phyloP scores from a whole-genome alignment of 2,329 filamentous ascomycete genomes.

The Alternaria gansuensis region DNA sequence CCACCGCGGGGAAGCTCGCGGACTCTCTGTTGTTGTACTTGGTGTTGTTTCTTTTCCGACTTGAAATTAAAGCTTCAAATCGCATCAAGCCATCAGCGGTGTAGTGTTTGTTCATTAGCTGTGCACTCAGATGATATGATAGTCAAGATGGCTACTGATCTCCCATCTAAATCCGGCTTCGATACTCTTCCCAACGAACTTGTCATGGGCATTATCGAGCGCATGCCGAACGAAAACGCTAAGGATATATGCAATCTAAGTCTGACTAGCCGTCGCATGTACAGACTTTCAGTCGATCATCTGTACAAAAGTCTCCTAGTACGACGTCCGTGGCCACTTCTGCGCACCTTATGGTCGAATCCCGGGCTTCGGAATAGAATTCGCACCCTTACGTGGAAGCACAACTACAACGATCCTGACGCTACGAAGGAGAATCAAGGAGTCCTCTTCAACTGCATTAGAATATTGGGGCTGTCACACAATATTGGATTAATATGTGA shows the following conservation, averaged over 20 bases:
- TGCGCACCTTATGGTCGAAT: constrained; percentile 6
- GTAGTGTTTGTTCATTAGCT: neutral
- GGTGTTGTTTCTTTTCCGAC: neutral
- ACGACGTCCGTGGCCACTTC: constrained; percentile 13
- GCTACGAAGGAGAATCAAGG: neutral
- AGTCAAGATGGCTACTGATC: constrained; percentile 8
- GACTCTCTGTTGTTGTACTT: neutral
- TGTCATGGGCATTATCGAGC: constrained; percentile 15
- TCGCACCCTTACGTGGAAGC: constrained; percentile 11
- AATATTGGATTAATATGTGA: neutral
- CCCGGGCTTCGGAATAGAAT: constrained; percentile 10
- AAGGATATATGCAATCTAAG: constrained; percentile 12
- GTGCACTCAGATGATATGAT: neutral
- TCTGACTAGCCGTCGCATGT: constrained; percentile 16
- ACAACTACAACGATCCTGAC: neutral
- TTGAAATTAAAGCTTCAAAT: neutral
- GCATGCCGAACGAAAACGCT: constrained; percentile 10
- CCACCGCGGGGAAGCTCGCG: constrained; percentile 7
- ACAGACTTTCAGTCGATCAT: constrained; percentile 13
- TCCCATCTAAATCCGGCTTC: neutral
- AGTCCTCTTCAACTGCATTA: neutral
- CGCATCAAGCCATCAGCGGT: neutral
- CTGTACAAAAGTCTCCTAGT: constrained; percentile 10
- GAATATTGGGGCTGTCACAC: neutral
- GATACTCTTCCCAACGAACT: constrained; percentile 14